Conservation (phyloP, 352 stramenopile genomes). For the Phytophthora citricola region DNA sequence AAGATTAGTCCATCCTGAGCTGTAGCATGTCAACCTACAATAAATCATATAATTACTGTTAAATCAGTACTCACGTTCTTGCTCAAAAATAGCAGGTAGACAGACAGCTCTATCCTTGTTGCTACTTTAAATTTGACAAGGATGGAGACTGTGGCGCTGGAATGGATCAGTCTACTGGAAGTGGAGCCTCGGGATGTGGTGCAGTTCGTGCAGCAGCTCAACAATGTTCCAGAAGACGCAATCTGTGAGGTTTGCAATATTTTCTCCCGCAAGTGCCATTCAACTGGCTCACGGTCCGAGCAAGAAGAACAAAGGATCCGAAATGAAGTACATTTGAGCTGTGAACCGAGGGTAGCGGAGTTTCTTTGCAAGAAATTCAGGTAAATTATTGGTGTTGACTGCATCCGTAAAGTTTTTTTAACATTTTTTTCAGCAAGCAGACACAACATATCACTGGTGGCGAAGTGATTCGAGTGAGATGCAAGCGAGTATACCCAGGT, state of each 20-base stretch:
- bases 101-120: no score
- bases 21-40: not conserved
- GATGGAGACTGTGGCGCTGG: slow-evolving; percentile 59
- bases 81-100: no score
- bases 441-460: slow-evolving; percentile 50
- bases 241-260: slow-evolving; percentile 62
- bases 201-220: slow-evolving; percentile 58
- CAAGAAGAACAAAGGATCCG: slow-evolving; percentile 20
- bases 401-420: not conserved
- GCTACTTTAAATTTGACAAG: not conserved
- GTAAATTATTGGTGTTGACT: slow-evolving; percentile 14
- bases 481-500: slow-evolving; percentile 42
- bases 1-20: no score
- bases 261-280: slow-evolving; percentile 22
- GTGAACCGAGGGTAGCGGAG: slow-evolving; percentile 50
- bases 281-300: not conserved
- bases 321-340: slow-evolving; percentile 49
- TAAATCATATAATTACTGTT: slow-evolving; percentile 17
- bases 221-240: slow-evolving; percentile 46
- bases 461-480: slow-evolving; percentile 63
- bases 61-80: not conserved
- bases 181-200: slow-evolving; percentile 44
- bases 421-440: slow-evolving; percentile 32
- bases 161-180: slow-evolving; percentile 47
- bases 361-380: slow-evolving; percentile 73